Conservation (phyloP, 2,329 filamentous ascomycete genomes). For the Malbranchea zuffiana region DNA sequence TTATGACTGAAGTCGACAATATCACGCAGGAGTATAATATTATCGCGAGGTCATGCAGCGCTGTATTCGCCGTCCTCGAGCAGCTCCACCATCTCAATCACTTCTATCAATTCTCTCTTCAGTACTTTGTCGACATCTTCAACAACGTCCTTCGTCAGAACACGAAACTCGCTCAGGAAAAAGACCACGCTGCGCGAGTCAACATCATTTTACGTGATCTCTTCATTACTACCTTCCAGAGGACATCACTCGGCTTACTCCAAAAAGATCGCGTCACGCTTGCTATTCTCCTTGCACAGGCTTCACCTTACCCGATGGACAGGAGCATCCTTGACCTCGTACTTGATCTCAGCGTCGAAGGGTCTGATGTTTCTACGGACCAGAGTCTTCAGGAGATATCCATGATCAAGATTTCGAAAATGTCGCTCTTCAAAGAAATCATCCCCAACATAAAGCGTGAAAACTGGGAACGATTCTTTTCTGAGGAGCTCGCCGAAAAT, state of each 20-base stretch:
- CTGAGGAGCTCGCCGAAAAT: slow-evolving; percentile 76
- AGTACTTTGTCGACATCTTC: slow-evolving; percentile 98
- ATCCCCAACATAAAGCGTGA: slow-evolving; percentile 51
- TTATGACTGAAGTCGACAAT: slow-evolving; percentile 94
- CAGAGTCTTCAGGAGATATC: slow-evolving; percentile 54
- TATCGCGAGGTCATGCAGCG: slow-evolving; percentile 88
- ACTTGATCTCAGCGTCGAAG: slow-evolving; percentile 64
- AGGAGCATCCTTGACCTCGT: slow-evolving; percentile 77
- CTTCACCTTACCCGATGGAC: slow-evolving; percentile 93
- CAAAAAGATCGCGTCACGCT: slow-evolving; percentile 92
- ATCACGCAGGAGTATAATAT: slow-evolving; percentile 91
- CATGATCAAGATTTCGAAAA: slow-evolving; percentile 55
- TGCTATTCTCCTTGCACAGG: slow-evolving; percentile 88
- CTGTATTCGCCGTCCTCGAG: slow-evolving; percentile 92
- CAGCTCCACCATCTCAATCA: slow-evolving; percentile 97
- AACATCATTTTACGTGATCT: slow-evolving; percentile 85
- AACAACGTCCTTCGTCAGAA: slow-evolving; percentile 78
- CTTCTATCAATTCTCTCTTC: slow-evolving; percentile 98
- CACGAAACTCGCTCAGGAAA: slow-evolving; percentile 57
- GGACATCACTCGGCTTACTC: slow-evolving; percentile 82
- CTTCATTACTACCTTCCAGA: slow-evolving; percentile 82
- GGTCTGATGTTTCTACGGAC: slow-evolving; percentile 66
- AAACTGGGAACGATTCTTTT: slow-evolving; percentile 72
- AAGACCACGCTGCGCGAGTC: slow-evolving; percentile 66
- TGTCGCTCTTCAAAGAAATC: slow-evolving; percentile 62